phyloP scores from a whole-genome alignment of 495 filamentous ascomycete genomes.

The Neurospora sp. region DNA sequence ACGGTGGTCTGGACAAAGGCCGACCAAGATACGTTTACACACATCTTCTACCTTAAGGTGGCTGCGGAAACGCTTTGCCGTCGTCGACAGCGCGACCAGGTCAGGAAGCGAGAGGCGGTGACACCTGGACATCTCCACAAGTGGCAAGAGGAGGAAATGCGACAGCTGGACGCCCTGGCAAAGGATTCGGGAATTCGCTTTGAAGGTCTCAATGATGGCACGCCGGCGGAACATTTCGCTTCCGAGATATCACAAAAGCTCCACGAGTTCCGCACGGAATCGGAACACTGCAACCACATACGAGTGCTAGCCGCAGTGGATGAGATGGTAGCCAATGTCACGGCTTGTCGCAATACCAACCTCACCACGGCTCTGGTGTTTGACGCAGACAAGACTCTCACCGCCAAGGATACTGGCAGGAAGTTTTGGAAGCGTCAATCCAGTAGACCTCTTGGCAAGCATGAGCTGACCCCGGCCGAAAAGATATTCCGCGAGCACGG shows the following conservation, averaged over 20 bases:
- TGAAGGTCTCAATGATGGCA: slow-evolving; percentile 10
- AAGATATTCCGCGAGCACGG: slow-evolving; percentile 41
- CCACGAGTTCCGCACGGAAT: slow-evolving; percentile 32
- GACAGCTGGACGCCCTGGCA: slow-evolving; percentile 40
- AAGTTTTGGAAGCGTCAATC: slow-evolving; percentile 40
- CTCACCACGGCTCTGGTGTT: slow-evolving; percentile 39
- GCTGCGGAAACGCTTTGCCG: slow-evolving; percentile 23
- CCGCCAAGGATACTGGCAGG: slow-evolving; percentile 42
- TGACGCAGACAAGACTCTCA: slow-evolving; percentile 51
- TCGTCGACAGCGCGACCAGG: slow-evolving; percentile 31
- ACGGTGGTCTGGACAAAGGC: slow-evolving; percentile 31
- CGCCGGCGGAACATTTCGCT: not conserved
- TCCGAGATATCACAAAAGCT: slow-evolving; percentile 22
- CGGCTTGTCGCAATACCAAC: not conserved
- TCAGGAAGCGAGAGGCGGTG: slow-evolving; percentile 24
- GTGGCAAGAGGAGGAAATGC: slow-evolving; percentile 47
- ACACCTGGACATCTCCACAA: slow-evolving; percentile 33
- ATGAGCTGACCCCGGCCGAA: slow-evolving; percentile 27
- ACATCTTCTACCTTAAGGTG: slow-evolving; percentile 53
- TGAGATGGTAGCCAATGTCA: slow-evolving; percentile 16
- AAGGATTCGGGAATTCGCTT: slow-evolving; percentile 39
- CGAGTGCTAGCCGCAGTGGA: slow-evolving; percentile 23
- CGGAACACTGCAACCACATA: slow-evolving; percentile 28
- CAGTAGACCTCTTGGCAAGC: not conserved
- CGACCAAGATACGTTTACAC: slow-evolving; percentile 45